A percentile compares a stretch with the other conserved stretches of the same genome.
Evolutionary conservation across 768 basidiomycete species (phyloP).

Genomic region (Kwoniella sp.): DNA sequence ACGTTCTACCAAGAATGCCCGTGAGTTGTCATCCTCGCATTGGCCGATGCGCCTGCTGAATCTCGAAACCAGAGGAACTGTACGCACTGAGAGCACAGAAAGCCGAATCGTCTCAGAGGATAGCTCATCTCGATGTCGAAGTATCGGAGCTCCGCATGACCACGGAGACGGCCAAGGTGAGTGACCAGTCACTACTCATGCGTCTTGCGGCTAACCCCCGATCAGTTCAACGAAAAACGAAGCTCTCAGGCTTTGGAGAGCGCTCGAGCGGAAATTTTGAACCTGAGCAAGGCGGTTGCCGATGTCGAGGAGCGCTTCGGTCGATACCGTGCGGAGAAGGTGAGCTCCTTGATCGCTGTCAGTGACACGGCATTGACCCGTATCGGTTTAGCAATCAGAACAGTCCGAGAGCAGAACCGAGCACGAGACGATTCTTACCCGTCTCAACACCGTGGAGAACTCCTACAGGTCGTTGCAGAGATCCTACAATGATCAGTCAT

Average conservation of each 20-base stretch:
- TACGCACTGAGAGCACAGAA: constrained; percentile 26
- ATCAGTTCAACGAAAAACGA: constrained; percentile 79
- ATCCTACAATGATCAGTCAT: constrained; percentile 64
- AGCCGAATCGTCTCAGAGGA: constrained; percentile 52
- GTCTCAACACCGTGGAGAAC: constrained; percentile 62
- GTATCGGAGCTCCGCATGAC: constrained; percentile 48
- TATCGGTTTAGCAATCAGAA: constrained; percentile 54
- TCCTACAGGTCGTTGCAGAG: constrained; percentile 70
- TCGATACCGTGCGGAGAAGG: constrained; percentile 71
- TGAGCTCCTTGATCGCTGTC: too few relatives aligned
- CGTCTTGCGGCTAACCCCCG: not conserved
- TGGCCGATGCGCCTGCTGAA: not conserved
- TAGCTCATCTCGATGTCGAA: constrained; percentile 54
- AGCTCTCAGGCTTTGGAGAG: constrained; percentile 75
- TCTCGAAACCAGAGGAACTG: constrained; percentile 23
- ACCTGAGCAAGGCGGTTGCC: constrained; percentile 64
- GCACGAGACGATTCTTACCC: constrained; percentile 68
- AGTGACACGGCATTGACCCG: not conserved
- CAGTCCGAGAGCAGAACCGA: constrained; percentile 69
- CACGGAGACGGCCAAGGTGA: constrained; percentile 71
- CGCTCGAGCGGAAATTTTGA: constrained; percentile 69
- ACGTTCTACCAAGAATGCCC: constrained; percentile 68
- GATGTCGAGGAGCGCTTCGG: constrained; percentile 76
- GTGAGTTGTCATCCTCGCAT: constrained; percentile 52
- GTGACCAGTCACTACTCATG: constrained; percentile 6